A percentile compares a stretch with the other conserved stretches of the same genome.
Evolutionary conservation across 2,329 filamentous ascomycete genomes (phyloP).

Genomic region (Stemphylium beticola): DNA sequence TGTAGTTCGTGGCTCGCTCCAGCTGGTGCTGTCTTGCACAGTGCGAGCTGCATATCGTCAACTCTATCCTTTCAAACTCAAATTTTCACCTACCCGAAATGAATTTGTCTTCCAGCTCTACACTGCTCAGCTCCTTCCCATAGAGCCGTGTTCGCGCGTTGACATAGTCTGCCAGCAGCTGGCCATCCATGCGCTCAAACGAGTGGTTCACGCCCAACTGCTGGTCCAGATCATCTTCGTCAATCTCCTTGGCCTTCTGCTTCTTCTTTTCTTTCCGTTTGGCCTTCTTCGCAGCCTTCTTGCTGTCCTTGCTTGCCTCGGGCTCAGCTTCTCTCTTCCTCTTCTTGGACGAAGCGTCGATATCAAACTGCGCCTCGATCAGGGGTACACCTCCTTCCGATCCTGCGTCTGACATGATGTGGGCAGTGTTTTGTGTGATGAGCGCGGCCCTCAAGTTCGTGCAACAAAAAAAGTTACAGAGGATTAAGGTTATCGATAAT

Average conservation of each 20-base stretch:
- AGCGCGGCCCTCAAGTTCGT: constrained; percentile 15
- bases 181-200: constrained; percentile 81
- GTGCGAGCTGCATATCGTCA: constrained; percentile 63
- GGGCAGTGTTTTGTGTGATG: constrained; percentile 28
- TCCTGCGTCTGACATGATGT: constrained; percentile 55
- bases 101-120: constrained; percentile 84
- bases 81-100: constrained; percentile 67
- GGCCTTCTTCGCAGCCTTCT: constrained; percentile 45
- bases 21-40: constrained; percentile 81
- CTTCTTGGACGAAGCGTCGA: constrained; percentile 45
- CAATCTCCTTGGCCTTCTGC: constrained; percentile 65
- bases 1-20: constrained; percentile 68
- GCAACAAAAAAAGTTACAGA: constrained; percentile 33
- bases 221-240: constrained; percentile 62
- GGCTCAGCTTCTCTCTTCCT: constrained; percentile 49
- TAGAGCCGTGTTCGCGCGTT: constrained; percentile 79
- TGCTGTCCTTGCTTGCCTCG: constrained; percentile 41
- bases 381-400: constrained; percentile 53
- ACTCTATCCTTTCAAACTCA: neutral
- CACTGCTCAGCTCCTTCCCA: constrained; percentile 77
- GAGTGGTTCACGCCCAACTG: constrained; percentile 72
- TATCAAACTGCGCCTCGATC: constrained; percentile 51
- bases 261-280: constrained; percentile 63
- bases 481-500: constrained; percentile 41
- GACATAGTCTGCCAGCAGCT: constrained; percentile 83